Base-by-base conservation (phyloP, 2,329 filamentous ascomycete species). In the Fusarium sp. region DNA sequence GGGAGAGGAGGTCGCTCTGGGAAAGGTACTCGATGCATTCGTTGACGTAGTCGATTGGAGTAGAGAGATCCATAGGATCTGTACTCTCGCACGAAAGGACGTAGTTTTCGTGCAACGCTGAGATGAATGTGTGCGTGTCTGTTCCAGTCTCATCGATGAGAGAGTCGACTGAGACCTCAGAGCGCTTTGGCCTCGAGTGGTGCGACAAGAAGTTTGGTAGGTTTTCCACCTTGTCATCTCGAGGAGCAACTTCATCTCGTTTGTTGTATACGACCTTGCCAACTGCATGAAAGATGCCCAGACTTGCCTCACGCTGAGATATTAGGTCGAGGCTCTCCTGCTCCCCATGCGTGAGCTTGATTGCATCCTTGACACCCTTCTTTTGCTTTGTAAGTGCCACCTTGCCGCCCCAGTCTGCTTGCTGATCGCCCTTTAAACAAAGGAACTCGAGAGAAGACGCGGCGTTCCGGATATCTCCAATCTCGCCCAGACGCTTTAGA, bases 261-360 rank as follows among this genome's bases (percentile, higher is more conserved):
- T 98, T 99, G 84, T 99, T 99, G 84, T 98, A 97, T 1, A 98
- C 92, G 3, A 99, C 94, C 80, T 96, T 98, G 5, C 96, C 96
- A 14, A 98, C 93, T 1, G 96, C 95, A 81, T 99, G 96, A 79
- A 99, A 99, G 59, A 99, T 94, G 2, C 96, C 96, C 4, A 99
- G 86, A 71, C 92, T 98, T 17, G 93, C 92, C 83, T 98, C 96
- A 64, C 96, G 90, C 78, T 95, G 94, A 1, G 93, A 94, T 24
- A 98, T 90, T 67, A 96, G 85, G 78, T 94, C 91, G 11, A 98
- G 83, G 6, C 91, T 95, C 71, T 97, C 92, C 67, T 90, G 86
- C 81, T 98, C 96, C 78, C 92, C 92, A 69, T 89, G 88, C 0
- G 95, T 98, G 66, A 97, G 82, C 5, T 84, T 83, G 10, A 90